These are phyloP conservation scores for Ganoderma multipileum DNA, from an alignment of 1,284 basidiomycete genomes.

Conservation along the genomic window DNA sequence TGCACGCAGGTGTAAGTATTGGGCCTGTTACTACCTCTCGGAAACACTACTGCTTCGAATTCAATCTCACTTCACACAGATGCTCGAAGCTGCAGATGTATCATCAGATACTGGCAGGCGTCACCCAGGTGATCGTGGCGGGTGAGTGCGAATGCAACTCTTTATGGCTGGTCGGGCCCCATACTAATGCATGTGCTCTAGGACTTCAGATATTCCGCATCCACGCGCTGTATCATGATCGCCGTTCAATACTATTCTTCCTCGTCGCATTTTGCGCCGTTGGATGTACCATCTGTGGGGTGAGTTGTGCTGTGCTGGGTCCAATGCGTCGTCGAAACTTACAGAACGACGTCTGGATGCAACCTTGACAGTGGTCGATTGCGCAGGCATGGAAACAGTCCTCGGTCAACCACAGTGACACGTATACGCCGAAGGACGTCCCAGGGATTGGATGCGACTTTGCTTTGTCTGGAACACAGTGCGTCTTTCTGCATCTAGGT, in stretches of 20 bases:
- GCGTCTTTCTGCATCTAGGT: not conserved
- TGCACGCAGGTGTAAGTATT: not conserved
- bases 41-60: not conserved
- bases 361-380: conserved; percentile 18
- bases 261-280: conserved; percentile 3
- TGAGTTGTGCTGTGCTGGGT: not conserved
- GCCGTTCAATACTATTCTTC: not conserved
- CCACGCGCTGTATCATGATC: conserved; percentile 13
- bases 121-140: conserved; percentile 15
- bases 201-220: conserved; percentile 16
- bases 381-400: not conserved
- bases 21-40: not conserved
- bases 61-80: not conserved
- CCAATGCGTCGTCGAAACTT: not conserved
- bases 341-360: not conserved
- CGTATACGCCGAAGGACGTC: not conserved
- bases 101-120: conserved; percentile 12
- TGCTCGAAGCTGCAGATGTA: conserved; percentile 19
- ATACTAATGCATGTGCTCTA: not conserved
- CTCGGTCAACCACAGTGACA: no score
- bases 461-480: conserved; percentile 11
- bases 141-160: conserved; percentile 4
- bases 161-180: not conserved
- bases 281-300: conserved; percentile 3
- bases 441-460: conserved; percentile 13